Evolutionary conservation across 352 stramenopile genomes (phyloP).

Genomic region (Hyaloperonospora arabidopsidis): DNA sequence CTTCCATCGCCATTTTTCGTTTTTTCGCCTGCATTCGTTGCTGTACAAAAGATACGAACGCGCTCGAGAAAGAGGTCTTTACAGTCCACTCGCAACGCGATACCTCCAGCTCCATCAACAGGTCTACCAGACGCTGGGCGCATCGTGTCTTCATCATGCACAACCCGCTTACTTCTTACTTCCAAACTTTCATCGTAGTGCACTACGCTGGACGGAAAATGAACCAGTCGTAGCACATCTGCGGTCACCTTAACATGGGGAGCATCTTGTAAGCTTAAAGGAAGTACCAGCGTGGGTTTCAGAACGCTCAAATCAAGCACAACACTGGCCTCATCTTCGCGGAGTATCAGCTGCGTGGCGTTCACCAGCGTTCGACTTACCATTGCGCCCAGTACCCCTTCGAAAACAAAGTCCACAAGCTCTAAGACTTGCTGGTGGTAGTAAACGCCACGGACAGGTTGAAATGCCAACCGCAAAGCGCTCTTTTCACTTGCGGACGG

Average conservation of each 20-base stretch:
- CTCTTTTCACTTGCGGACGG: slow-evolving; percentile 30
- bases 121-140: slow-evolving; percentile 11
- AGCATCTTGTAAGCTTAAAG: slow-evolving; percentile 42
- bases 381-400: slow-evolving; percentile 69
- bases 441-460: slow-evolving; percentile 69
- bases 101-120: slow-evolving; percentile 11
- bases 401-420: slow-evolving; percentile 73
- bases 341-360: slow-evolving; percentile 64
- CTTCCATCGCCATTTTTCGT: slow-evolving; percentile 2
- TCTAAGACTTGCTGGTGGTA: slow-evolving; percentile 83
- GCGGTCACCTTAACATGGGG: slow-evolving; percentile 56
- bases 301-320: slow-evolving; percentile 44
- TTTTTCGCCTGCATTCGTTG: slow-evolving; percentile 10
- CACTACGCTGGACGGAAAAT: slow-evolving; percentile 54
- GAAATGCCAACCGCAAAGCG: slow-evolving; percentile 41
- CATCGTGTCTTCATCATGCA: slow-evolving; percentile 20
- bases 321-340: slow-evolving; percentile 50
- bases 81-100: slow-evolving; percentile 30
- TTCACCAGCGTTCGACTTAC: slow-evolving; percentile 60
- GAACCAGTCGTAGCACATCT: slow-evolving; percentile 42
- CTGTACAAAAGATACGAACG: slow-evolving; percentile 43
- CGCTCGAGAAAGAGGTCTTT: slow-evolving; percentile 41
- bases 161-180: slow-evolving; percentile 28
- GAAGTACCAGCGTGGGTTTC: slow-evolving; percentile 62
- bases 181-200: slow-evolving; percentile 33